Evolutionary conservation across 83 land plant species (phyloP).

Genomic region (Isoetes engelmannii): DNA sequence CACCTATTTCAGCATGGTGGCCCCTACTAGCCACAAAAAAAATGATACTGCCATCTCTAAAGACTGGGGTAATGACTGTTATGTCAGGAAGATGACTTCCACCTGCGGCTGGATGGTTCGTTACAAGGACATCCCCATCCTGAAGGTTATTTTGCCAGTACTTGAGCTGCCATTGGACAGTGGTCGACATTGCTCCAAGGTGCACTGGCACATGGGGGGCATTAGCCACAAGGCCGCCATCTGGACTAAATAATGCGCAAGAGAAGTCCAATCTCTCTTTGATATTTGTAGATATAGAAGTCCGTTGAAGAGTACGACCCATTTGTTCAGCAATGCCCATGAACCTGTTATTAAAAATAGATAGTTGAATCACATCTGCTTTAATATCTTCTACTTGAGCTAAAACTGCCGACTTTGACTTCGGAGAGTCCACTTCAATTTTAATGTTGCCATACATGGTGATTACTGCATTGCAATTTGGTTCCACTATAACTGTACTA

Average conservation of each 20-base stretch:
- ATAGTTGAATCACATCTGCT: constrained; percentile 88
- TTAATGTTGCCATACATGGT: constrained; percentile 88
- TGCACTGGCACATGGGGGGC: constrained; percentile 99
- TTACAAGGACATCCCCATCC: constrained; percentile 93
- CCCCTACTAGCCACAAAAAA: constrained; percentile 99
- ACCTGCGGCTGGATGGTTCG: constrained; percentile 95
- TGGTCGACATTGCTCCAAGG: constrained; percentile 98
- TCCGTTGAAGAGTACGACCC: constrained; percentile 98
- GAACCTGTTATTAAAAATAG: constrained; percentile 90
- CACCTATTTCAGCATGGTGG: constrained; percentile 99
- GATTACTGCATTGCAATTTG: constrained; percentile 63
- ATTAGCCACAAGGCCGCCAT: constrained; percentile 96
- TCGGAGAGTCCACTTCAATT: constrained; percentile 49
- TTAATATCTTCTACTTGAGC: constrained; percentile 38
- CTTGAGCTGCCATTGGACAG: constrained; percentile 85
- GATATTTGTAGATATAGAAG: constrained; percentile 98
- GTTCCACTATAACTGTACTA: constrained; percentile 94
- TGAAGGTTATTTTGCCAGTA: constrained; percentile 61
- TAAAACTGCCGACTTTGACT: constrained; percentile 9
- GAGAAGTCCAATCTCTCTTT: constrained; percentile 96
- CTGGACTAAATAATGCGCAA: constrained; percentile 95
- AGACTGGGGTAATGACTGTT: constrained; percentile 90
- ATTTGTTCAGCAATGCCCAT: constrained; percentile 99
- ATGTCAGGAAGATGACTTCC: constrained; percentile 99
- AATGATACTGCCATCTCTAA: constrained; percentile 53